These are phyloP conservation scores for Pseudotsuga menziesii DNA, from an alignment of 75 land plant genomes.

Conservation along the genomic window DNA sequence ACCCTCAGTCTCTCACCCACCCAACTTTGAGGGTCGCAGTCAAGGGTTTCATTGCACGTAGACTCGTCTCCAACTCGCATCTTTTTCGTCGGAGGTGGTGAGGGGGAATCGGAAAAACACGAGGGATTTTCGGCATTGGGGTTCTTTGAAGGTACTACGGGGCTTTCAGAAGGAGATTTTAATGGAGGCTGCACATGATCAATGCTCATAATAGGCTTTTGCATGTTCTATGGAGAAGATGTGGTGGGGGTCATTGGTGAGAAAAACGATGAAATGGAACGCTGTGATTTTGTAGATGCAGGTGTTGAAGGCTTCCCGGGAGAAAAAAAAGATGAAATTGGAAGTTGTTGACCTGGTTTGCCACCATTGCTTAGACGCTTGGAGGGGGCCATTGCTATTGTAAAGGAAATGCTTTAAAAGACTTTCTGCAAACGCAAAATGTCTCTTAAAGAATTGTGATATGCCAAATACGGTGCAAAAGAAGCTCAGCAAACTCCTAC, in stretches of 20 bases:
- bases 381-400: constrained; percentile 24
- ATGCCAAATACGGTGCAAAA: background rate
- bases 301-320: constrained; percentile 16
- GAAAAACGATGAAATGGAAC: constrained; percentile 19
- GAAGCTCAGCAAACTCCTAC: background rate
- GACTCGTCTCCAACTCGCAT: background rate
- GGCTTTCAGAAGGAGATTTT: background rate
- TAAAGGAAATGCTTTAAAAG: background rate
- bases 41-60: background rate
- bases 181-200: constrained; percentile 5
- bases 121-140: constrained; percentile 1
- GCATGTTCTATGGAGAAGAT: constrained; percentile 19
- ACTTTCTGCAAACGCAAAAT: background rate
- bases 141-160: background rate
- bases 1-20: constrained; percentile 62
- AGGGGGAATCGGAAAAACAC: background rate
- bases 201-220: constrained; percentile 35
- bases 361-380: constrained; percentile 46
- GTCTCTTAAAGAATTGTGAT: background rate
- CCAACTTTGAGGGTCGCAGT: constrained; percentile 9
- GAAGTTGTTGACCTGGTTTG: constrained; percentile 52
- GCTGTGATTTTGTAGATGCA: constrained; percentile 11
- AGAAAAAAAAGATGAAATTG: constrained; percentile 64
- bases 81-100: background rate
- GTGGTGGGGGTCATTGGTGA: constrained; percentile 15